Percentiles rank a stretch among this genome's conserved stretches.
Evolutionary conservation across 768 basidiomycete species (phyloP).

Genomic region (Pleurotus platypus): DNA sequence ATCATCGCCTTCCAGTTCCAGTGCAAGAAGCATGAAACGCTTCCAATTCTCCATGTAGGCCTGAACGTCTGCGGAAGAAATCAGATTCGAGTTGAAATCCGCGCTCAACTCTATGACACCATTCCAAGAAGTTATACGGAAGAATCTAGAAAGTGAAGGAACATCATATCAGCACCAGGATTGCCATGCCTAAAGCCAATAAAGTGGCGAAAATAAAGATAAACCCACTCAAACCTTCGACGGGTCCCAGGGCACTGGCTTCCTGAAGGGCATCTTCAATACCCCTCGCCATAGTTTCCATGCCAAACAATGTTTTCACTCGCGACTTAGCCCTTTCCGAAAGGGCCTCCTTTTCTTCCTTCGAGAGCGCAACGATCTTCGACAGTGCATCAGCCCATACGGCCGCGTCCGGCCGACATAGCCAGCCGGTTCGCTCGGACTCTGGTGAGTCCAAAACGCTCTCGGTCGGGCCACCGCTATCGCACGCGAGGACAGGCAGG

Average conservation of each 20-base stretch:
- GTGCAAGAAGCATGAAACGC: no score
- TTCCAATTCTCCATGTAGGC: no score
- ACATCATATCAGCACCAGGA: no score
- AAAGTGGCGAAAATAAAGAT: no score
- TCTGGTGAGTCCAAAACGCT: constrained; percentile 47
- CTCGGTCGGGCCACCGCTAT: constrained; percentile 89
- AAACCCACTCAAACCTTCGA: neutral
- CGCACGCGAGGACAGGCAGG: constrained; percentile 83
- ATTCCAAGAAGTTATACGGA: no score
- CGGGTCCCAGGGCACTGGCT: constrained; percentile 54
- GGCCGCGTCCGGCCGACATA: constrained; percentile 56
- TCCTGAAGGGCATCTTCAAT: constrained; percentile 53
- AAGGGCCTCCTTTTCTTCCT: constrained; percentile 43
- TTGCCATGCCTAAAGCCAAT: no score
- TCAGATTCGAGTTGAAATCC: no score
- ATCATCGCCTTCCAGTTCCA: no score
- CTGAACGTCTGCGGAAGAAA: no score
- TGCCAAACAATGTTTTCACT: constrained; percentile 66
- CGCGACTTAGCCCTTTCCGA: constrained; percentile 53
- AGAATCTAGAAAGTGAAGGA: no score
- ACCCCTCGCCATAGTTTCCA: constrained; percentile 67
- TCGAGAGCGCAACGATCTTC: constrained; percentile 49
- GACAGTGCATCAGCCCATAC: constrained; percentile 69
- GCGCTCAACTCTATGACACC: no score
- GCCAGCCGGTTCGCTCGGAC: constrained; percentile 70